A percentile compares a stretch with the other conserved stretches of the same genome.
Evolutionary conservation across 257 asterid species (phyloP).

Genomic region (Scutellaria baicalensis): DNA sequence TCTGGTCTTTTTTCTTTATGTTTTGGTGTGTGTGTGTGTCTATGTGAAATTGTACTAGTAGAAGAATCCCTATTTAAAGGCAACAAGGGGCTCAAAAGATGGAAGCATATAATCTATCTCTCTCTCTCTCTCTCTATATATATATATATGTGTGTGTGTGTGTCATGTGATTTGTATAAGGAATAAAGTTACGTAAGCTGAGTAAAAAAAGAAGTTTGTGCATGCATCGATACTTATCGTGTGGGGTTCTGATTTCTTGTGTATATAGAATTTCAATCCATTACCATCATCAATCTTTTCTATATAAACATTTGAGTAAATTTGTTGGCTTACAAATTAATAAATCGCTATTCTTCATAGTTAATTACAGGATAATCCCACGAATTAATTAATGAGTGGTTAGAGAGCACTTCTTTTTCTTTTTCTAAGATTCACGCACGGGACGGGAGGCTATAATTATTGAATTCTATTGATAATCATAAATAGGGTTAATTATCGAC

Average conservation of each 20-base stretch:
- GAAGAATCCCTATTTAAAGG: constrained; percentile 22
- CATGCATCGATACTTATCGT: constrained; percentile 23
- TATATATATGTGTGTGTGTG: no score
- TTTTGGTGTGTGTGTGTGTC: background rate
- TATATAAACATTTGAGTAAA: background rate
- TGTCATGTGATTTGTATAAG: no score
- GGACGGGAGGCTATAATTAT: no score
- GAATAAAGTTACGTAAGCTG: constrained; percentile 20
- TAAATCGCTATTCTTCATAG: background rate
- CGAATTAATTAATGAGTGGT: background rate
- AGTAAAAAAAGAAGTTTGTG: constrained; percentile 11
- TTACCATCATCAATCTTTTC: background rate
- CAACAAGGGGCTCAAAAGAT: background rate
- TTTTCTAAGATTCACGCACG: no score
- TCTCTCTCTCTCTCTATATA: no score
- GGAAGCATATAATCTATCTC: background rate
- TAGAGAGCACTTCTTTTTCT: background rate
- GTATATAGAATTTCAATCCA: background rate
- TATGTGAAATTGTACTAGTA: background rate
- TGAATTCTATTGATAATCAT: no score
- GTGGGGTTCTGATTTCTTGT: constrained; percentile 26
- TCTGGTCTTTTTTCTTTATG: no score
- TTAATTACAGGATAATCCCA: background rate
- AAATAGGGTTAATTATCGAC: no score
- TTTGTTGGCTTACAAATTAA: background rate